Percentiles rank a stretch among this genome's conserved stretches.
Conservation (phyloP, 2,329 filamentous ascomycete genomes). For the Stagonosporopsis rhizophila region DNA sequence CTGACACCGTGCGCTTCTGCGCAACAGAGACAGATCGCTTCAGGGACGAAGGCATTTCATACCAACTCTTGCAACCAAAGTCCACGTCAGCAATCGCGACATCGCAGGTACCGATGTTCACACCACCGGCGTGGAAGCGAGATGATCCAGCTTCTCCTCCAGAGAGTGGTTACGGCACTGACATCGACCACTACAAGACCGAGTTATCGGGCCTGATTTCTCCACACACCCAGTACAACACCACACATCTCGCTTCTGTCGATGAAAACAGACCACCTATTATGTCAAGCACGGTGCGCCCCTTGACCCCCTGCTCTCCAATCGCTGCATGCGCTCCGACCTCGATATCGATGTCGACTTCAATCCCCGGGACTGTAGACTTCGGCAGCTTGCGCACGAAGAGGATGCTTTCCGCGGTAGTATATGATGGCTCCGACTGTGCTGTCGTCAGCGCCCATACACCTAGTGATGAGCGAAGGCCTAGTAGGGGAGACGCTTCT, state of each 20-base stretch:
- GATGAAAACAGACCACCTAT: conserved; percentile 44
- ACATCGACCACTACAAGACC: conserved; percentile 50
- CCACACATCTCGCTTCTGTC: conserved; percentile 45
- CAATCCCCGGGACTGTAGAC: conserved; percentile 20
- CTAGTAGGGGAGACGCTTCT: too few relatives aligned
- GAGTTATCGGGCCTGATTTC: conserved; percentile 51
- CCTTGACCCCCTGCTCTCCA: conserved; percentile 20
- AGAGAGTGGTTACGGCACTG: conserved; percentile 53
- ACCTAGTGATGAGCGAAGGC: neutral
- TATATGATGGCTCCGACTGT: neutral
- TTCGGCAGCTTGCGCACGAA: conserved; percentile 28
- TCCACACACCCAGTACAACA: conserved; percentile 39
- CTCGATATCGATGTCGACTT: conserved; percentile 21
- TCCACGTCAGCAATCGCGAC: conserved; percentile 13
- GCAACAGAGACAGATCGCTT: conserved; percentile 48
- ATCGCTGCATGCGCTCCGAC: conserved; percentile 6
- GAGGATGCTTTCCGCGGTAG: conserved; percentile 39
- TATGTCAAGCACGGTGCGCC: conserved; percentile 14
- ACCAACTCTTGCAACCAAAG: conserved; percentile 4
- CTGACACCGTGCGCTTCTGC: conserved; percentile 48
- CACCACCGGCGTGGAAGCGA: conserved; percentile 22
- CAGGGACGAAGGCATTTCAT: conserved; percentile 34
- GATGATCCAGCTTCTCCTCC: conserved; percentile 32
- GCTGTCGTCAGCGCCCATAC: neutral
- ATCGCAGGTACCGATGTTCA: conserved; percentile 22